Evolutionary conservation across 805 yeast species (phyloP).

Genomic region (Kazachstania kunashirensis): DNA sequence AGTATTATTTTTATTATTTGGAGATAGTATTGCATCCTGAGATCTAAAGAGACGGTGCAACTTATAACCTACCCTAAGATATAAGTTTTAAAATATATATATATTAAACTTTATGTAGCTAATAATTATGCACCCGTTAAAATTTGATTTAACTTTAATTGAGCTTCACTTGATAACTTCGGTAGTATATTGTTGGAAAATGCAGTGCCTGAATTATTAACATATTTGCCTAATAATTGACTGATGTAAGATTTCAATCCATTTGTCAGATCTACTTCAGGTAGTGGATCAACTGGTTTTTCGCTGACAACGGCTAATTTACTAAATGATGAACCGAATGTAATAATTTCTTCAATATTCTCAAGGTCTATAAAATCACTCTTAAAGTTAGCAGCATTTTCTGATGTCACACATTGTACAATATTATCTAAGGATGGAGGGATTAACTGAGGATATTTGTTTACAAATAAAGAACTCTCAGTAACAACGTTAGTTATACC

Average conservation of each 20-base stretch:
- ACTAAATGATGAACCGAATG: slow-evolving; percentile 83
- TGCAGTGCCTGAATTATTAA: slow-evolving; percentile 12
- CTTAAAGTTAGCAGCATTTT: slow-evolving; percentile 32
- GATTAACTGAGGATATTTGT: slow-evolving; percentile 36
- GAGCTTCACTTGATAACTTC: slow-evolving; percentile 23
- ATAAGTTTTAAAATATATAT: not conserved
- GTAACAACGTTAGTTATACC: slow-evolving; percentile 43
- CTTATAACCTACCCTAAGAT: too few species aligned
- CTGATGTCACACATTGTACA: slow-evolving; percentile 31
- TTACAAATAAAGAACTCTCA: slow-evolving; percentile 27
- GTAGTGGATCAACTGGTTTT: slow-evolving; percentile 63
- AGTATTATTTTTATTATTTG: too few species aligned
- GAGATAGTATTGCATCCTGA: too few species aligned
- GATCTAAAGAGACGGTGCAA: too few species aligned
- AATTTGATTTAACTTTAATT: slow-evolving; percentile 19
- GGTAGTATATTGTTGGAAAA: slow-evolving; percentile 17
- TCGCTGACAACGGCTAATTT: slow-evolving; percentile 53
- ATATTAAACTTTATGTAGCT: not conserved
- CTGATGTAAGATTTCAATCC: slow-evolving; percentile 21
- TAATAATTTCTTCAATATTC: slow-evolving; percentile 59
- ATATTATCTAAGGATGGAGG: slow-evolving; percentile 37
- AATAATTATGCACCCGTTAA: slow-evolving; percentile 5
- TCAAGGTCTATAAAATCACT: slow-evolving; percentile 33
- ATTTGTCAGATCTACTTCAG: slow-evolving; percentile 33
- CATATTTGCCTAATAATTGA: slow-evolving; percentile 16